Conservation (phyloP, 2,329 filamentous ascomycete species). For the Nannizziopsis barbatae region DNA sequence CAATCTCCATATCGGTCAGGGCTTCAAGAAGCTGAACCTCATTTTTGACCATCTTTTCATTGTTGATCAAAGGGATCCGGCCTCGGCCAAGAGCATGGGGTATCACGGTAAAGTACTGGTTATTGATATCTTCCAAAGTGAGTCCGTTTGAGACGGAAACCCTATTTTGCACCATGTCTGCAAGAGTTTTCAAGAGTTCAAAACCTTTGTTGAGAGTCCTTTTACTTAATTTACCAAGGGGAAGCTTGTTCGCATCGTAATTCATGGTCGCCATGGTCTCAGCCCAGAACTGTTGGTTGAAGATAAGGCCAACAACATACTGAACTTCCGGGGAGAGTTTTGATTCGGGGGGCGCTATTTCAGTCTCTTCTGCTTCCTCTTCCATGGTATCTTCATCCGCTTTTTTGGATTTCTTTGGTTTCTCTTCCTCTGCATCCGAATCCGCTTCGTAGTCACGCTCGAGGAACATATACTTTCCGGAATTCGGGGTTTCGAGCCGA, state of each 20-base stretch:
- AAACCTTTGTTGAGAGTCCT: slow-evolving; percentile 64
- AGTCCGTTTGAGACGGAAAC: slow-evolving; percentile 27
- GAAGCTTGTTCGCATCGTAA: slow-evolving; percentile 54
- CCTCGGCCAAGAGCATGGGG: slow-evolving; percentile 70
- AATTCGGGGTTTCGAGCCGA: slow-evolving; percentile 40
- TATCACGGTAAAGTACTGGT: slow-evolving; percentile 69
- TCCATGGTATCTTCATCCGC: slow-evolving; percentile 21
- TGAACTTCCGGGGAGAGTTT: slow-evolving; percentile 52
- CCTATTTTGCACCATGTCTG: slow-evolving; percentile 48
- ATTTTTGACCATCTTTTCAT: slow-evolving; percentile 50
- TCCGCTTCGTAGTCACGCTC: slow-evolving; percentile 61
- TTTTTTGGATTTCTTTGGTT: slow-evolving; percentile 21
- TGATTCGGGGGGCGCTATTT: slow-evolving; percentile 40
- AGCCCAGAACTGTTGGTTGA: slow-evolving; percentile 63
- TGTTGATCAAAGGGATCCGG: slow-evolving; percentile 56
- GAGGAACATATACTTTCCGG: slow-evolving; percentile 61
- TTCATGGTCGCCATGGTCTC: slow-evolving; percentile 38
- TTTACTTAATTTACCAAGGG: slow-evolving; percentile 74
- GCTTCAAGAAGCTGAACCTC: slow-evolving; percentile 73
- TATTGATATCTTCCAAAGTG: slow-evolving; percentile 55
- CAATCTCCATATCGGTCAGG: slow-evolving; percentile 74
- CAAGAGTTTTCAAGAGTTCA: slow-evolving; percentile 63
- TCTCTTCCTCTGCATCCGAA: slow-evolving; percentile 38
- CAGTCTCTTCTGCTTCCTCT: slow-evolving; percentile 26
- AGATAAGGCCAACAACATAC: slow-evolving; percentile 66